Conservation (phyloP, 805 yeast species). For the Metschnikowia vanudenii region DNA sequence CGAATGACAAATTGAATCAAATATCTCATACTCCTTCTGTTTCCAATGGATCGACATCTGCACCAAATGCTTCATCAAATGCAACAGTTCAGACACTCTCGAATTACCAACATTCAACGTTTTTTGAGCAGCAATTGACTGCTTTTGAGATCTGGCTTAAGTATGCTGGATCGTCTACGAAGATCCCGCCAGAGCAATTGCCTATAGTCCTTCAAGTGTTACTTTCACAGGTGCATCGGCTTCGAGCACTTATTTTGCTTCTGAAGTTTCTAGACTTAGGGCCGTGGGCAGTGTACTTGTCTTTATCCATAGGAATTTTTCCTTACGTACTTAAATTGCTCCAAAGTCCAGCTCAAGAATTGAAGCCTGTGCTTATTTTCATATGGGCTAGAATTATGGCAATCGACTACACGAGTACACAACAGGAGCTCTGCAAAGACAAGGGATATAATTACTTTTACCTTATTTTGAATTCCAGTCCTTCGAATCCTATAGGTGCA, state of each 20-base stretch:
- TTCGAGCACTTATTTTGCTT: conserved; percentile 79
- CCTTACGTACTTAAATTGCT: conserved; percentile 88
- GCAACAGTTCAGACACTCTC: conserved; percentile 22
- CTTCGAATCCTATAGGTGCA: conserved; percentile 30
- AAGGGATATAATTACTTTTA: conserved; percentile 87
- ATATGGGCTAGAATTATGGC: conserved; percentile 99
- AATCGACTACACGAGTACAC: conserved; percentile 85
- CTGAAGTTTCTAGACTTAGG: conserved; percentile 90
- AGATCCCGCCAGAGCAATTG: conserved; percentile 89
- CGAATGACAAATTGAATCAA: not conserved
- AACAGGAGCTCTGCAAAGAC: conserved; percentile 88
- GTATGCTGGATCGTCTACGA: conserved; percentile 74
- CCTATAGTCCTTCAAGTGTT: conserved; percentile 93
- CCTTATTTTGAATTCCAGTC: conserved; percentile 58
- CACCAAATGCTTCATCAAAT: conserved; percentile 2
- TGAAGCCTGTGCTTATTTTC: conserved; percentile 89
- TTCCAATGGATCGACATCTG: conserved; percentile 10
- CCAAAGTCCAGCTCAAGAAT: conserved; percentile 93
- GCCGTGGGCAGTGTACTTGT: conserved; percentile 95
- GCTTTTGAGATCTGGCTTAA: conserved; percentile 97
- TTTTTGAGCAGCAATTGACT: conserved; percentile 92
- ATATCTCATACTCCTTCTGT: not conserved
- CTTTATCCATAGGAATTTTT: conserved; percentile 91
- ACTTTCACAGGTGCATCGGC: conserved; percentile 88
- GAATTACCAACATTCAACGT: conserved; percentile 84